Evolutionary conservation across 345 rosid genomes (phyloP), one percentile per base, ranked within the genome.

Genomic region (Passiflora organensis): DNA sequence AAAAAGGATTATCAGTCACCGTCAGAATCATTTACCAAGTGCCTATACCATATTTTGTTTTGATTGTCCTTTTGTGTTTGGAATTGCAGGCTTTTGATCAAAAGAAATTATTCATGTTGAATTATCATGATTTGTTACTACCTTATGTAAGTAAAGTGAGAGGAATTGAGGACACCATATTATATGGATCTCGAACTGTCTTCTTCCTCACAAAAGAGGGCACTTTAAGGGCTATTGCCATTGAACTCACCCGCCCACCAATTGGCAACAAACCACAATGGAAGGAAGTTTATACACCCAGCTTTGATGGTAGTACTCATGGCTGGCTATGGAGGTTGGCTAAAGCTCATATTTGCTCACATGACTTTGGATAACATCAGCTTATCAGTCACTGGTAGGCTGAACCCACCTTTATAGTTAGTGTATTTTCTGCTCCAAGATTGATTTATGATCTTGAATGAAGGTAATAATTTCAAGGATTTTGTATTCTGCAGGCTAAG

Each of bases 321-420:
- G 16, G 15, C 68, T 86, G 91, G 96, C 78, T 80, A 0, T 86
- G 95, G 96, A 78, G 18, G 54, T 58, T 86, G 5, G 91, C 96
- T 45, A 89, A 86, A 65, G 73, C 80, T 36, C 96, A 86, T 55
- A 85, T 53, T 12, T 68, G 78, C 19, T 64, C 89, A 20, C 91
- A 83, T 52, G 91, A 89, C 6, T 66, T 87, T 8, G 78, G 79
- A 23, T 68, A 76, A 47, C 90, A 88, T 60, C 82, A 88, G 43
- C 94, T 88, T 54, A 60, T 85, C 34, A 77, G 79, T 44, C 95
- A 89, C 52, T 89, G 95, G 90, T 88, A 80, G 1, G 24, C 9
- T 16, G 15, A 1, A 6, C 24, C 32, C 32, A 2, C 15, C 32
- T 24, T 16, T 11, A 16, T 2, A 2, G 48, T 21, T 6, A n/a